Evolutionary conservation across 2,329 filamentous ascomycete species (phyloP), one percentile per base, ranked within the genome.

Genomic region (Botrytis paeoniae): DNA sequence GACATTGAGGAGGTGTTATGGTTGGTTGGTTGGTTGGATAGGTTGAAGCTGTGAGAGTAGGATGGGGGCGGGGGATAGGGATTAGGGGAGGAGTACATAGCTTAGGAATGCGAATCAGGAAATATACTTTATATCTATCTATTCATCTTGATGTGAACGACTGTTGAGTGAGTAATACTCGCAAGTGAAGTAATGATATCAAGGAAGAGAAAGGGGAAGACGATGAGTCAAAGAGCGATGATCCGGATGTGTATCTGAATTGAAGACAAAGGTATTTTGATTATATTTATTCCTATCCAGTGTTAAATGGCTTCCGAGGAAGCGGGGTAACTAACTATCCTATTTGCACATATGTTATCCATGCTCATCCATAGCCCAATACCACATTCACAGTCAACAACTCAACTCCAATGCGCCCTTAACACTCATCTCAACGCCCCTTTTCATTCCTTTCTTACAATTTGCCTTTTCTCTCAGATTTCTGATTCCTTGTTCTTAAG

Each of bases 121-220:
- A 68, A 25, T 68, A 68, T 32, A 57, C 25, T 39, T 57, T 41
- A 41, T 29, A 68, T 54, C 32, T 66, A 37, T 39, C 25, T 63
- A 63, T 39, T 1, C 16, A 41, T 20, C 16, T 41, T 10, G 8
- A 12, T 8, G 51, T 9, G 51, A 6, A 29, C 7, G 14, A 57
- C 29, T 29, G 14, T 29, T 22, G 16, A 22, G 54, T 5, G 10
- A 60, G 32, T n/a, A n/a, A 54, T 37, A n/a, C 43, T 66, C 43
- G 22, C 7, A 35, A 48, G 41, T 57, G 10, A 29, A 18, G 54
- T 8, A 18, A 20, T 29, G 12, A 32, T 18, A 20, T 57, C 14
- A 20, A 32, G 10, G 29, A 61, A 37, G 29, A 0, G 59, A 7
- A 45, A 7, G 20, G 35, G 12, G 35, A n/a, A 16, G 35, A 61